These are phyloP conservation scores for Colletotrichum australisinense DNA, from an alignment of 2,329 filamentous ascomycete genomes.

Conservation along the genomic window DNA sequence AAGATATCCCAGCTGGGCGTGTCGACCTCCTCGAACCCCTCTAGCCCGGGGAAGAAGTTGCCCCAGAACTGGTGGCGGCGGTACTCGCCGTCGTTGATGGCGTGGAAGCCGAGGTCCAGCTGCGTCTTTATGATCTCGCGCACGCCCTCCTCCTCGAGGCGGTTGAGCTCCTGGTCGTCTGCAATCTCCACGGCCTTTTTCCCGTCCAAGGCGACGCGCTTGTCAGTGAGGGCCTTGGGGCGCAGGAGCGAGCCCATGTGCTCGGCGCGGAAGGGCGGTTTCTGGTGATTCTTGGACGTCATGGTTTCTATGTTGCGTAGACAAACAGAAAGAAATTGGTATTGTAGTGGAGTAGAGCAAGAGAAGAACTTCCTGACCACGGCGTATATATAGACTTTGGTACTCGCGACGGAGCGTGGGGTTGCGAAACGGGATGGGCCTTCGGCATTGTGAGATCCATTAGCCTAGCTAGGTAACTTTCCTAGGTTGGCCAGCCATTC, in stretches of 20 bases:
- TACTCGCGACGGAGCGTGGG: not conserved
- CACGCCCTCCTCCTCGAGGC: constrained; percentile 75
- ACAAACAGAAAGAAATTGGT: no score
- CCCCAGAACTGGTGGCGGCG: constrained; percentile 48
- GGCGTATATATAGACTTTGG: not conserved
- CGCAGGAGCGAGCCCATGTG: constrained; percentile 80
- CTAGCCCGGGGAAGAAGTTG: constrained; percentile 50
- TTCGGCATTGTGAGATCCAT: not conserved
- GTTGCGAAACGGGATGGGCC: not conserved
- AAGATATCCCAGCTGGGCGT: constrained; percentile 47
- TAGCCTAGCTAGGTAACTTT: not conserved
- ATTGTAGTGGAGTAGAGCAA: no score
- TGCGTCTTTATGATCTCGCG: constrained; percentile 76
- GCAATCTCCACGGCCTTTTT: constrained; percentile 40
- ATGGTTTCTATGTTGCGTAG: no score
- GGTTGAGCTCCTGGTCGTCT: constrained; percentile 64
- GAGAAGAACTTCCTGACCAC: not conserved
- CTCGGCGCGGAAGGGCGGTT: constrained; percentile 77
- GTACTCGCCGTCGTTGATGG: constrained; percentile 79
- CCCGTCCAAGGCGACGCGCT: constrained; percentile 45
- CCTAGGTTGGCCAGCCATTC: not conserved
- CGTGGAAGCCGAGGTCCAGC: constrained; percentile 73
- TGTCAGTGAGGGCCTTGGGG: constrained; percentile 58
- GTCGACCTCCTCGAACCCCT: constrained; percentile 53
- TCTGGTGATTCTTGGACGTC: constrained; percentile 29